These are phyloP conservation scores for Puya raimondii DNA, from an alignment of 176 grass and related monocot genomes.

Conservation along the genomic window DNA sequence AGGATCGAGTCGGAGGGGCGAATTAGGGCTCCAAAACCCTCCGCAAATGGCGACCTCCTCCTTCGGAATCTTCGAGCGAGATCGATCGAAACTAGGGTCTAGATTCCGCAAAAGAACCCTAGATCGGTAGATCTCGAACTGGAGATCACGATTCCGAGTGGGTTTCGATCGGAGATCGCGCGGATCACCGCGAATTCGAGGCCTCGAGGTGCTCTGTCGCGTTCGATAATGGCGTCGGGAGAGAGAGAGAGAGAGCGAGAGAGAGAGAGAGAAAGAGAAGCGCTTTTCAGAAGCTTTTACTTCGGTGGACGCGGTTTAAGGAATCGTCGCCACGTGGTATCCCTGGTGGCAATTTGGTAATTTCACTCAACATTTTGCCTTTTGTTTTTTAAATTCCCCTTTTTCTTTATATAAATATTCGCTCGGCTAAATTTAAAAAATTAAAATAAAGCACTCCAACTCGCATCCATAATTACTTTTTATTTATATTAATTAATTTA, in stretches of 20 bases:
- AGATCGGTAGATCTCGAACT: slow-evolving; percentile 16
- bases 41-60: background rate
- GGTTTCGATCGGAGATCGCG: background rate
- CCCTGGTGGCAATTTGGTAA: background rate
- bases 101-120: slow-evolving; percentile 1
- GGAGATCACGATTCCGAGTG: background rate
- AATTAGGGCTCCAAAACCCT: background rate
- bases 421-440: no score
- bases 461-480: no score
- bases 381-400: background rate
- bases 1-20: background rate
- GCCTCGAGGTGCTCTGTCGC: background rate
- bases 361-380: background rate
- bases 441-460: no score
- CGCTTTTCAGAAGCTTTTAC: background rate
- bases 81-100: background rate
- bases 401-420: background rate
- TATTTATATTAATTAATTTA: no score
- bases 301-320: background rate
- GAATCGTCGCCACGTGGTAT: background rate
- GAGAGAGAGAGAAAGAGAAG: background rate
- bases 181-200: background rate
- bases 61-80: no score
- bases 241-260: background rate
- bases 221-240: background rate